Evolutionary conservation across 2,329 filamentous ascomycete genomes (phyloP).

Genomic region (Cladosporium sp.): DNA sequence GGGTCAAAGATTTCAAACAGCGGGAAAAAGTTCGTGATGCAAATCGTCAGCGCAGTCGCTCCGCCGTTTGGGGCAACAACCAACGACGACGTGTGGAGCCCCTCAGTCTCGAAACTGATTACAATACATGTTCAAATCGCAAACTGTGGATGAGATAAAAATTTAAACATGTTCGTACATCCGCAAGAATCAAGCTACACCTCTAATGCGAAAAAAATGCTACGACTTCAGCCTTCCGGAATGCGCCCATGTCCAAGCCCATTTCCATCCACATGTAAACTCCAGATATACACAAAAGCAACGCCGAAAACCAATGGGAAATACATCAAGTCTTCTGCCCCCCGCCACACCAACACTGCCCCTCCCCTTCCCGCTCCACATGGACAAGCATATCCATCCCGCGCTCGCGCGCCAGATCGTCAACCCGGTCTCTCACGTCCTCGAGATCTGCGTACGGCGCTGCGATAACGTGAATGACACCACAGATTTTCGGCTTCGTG

Average conservation of each 20-base stretch:
- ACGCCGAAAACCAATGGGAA: background rate
- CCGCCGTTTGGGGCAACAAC: no score
- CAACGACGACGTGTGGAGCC: no score
- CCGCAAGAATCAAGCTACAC: background rate
- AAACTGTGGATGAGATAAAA: no score
- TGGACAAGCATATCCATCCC: conserved; percentile 80
- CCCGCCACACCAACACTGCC: conserved; percentile 56
- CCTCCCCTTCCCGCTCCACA: conserved; percentile 77
- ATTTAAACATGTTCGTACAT: no score
- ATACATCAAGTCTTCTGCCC: conserved; percentile 23
- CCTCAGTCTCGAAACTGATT: no score
- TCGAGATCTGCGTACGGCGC: conserved; percentile 66
- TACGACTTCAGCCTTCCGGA: background rate
- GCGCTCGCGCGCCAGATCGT: conserved; percentile 61
- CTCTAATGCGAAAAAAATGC: background rate
- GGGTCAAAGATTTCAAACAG: background rate
- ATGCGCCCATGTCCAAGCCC: background rate
- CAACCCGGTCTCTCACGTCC: conserved; percentile 74
- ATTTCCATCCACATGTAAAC: background rate
- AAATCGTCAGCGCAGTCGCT: background rate
- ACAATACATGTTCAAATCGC: no score
- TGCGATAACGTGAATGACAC: conserved; percentile 81
- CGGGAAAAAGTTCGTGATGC: background rate
- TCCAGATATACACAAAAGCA: background rate
- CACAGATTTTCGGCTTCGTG: conserved; percentile 52